A percentile compares a stretch with the other conserved stretches of the same genome.
Evolutionary conservation across 2,329 filamentous ascomycete genomes (phyloP).

Genomic region (Lachnellula subtilissima): DNA sequence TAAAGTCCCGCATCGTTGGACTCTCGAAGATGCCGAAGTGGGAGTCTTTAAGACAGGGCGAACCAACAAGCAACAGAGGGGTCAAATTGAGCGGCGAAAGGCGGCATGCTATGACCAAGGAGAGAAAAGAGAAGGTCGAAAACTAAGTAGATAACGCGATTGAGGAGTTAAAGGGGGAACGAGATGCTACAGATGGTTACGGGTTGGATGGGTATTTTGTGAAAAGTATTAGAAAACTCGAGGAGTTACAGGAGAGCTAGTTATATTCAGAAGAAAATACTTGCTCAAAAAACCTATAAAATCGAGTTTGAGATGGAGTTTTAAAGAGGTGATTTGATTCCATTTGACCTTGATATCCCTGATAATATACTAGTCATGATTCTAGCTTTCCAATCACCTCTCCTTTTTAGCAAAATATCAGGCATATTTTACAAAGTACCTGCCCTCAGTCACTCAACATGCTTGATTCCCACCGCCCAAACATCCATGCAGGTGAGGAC

Average conservation of each 20-base stretch:
- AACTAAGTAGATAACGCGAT: conserved; percentile 1
- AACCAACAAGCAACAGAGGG: conserved; percentile 7
- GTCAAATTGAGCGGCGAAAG: not conserved
- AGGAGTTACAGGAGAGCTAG: not conserved
- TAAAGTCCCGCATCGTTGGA: conserved; percentile 1
- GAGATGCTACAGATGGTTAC: not conserved
- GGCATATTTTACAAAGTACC: not conserved
- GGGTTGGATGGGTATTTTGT: conserved; percentile 2
- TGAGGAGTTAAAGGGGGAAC: conserved; percentile 1
- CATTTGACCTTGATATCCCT: not conserved
- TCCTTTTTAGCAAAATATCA: not conserved
- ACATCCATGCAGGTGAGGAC: too few species aligned
- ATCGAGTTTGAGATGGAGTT: not conserved
- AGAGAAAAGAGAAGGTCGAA: not conserved
- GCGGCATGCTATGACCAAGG: not conserved
- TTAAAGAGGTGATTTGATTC: not conserved
- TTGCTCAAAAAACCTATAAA: not conserved
- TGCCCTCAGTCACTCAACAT: not conserved
- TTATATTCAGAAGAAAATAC: not conserved
- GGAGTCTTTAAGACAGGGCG: conserved; percentile 4
- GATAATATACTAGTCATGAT: not conserved
- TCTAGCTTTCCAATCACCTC: not conserved
- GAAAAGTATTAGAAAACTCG: conserved; percentile 1
- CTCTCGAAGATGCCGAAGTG: conserved; percentile 1
- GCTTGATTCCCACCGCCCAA: not conserved